Percentiles rank a stretch among this genome's conserved stretches.
Evolutionary conservation across 176 grass and related monocot genomes (phyloP).

Genomic region (Oryza coarctata): DNA sequence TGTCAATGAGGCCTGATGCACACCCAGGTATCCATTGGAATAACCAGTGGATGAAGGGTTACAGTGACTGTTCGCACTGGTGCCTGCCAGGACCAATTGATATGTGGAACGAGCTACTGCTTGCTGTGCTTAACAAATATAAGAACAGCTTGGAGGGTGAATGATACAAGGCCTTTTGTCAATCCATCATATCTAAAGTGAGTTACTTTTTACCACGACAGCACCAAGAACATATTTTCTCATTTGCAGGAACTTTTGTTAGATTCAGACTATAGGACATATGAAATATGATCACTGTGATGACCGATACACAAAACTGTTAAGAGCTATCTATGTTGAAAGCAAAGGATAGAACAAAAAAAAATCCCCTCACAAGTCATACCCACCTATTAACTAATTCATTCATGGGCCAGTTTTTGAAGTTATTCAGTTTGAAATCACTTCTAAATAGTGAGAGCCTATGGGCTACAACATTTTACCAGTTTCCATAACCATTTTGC

Average conservation of each 20-base stretch:
- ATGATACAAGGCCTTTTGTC: not conserved
- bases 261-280: slow-evolving; percentile 8
- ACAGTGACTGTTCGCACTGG: slow-evolving; percentile 57
- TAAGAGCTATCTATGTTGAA: slow-evolving; percentile 8
- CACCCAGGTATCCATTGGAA: slow-evolving; percentile 52
- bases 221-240: not conserved
- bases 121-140: slow-evolving; percentile 33
- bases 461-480: not conserved
- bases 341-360: not conserved
- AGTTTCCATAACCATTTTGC: slow-evolving; percentile 9
- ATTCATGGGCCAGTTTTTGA: not conserved
- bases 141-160: slow-evolving; percentile 11
- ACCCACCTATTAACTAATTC: not conserved
- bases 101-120: slow-evolving; percentile 45
- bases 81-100: slow-evolving; percentile 48
- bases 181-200: not conserved
- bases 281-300: not conserved
- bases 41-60: slow-evolving; percentile 51
- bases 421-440: not conserved
- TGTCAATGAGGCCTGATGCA: slow-evolving; percentile 58
- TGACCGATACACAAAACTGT: not conserved
- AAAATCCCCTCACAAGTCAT: not conserved
- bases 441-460: not conserved
- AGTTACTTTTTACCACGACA: not conserved
- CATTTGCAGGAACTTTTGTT: not conserved